A percentile compares a stretch with the other conserved stretches of the same genome.
phyloP scores from a whole-genome alignment of 2,329 filamentous ascomycete species.

The Alternaria novae-zelandiae region DNA sequence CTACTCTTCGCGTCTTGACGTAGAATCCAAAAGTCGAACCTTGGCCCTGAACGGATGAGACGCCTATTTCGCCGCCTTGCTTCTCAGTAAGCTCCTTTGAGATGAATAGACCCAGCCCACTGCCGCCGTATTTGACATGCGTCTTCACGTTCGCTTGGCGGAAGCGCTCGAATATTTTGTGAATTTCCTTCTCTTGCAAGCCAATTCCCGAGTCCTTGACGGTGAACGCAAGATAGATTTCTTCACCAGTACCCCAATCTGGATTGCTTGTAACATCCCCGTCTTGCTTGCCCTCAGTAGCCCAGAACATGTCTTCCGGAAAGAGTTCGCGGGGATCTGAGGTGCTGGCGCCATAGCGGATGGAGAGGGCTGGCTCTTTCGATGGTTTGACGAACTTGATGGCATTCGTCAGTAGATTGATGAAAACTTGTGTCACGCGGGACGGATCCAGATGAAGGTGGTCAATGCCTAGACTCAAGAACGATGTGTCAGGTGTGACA shows the following conservation, averaged over 20 bases:
- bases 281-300: constrained; percentile 28
- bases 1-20: constrained; percentile 44
- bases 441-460: constrained; percentile 52
- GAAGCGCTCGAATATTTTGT: constrained; percentile 47
- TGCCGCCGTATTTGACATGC: constrained; percentile 53
- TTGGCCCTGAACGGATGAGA: constrained; percentile 45
- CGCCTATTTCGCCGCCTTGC: constrained; percentile 56
- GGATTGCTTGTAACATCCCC: constrained; percentile 31
- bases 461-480: constrained; percentile 45
- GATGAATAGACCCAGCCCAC: constrained; percentile 55
- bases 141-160: constrained; percentile 45
- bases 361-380: constrained; percentile 43
- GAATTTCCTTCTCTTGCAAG: constrained; percentile 48
- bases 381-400: constrained; percentile 52
- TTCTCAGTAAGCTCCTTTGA: constrained; percentile 54
- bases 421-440: constrained; percentile 71
- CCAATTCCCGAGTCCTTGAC: constrained; percentile 53
- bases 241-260: constrained; percentile 49
- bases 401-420: constrained; percentile 71
- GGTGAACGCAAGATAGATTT: constrained; percentile 47
- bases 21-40: constrained; percentile 56
- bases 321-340: constrained; percentile 35
- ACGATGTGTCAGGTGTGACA: constrained; percentile 46
- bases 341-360: constrained; percentile 46
- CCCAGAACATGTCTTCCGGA: constrained; percentile 39